Conservation (phyloP, 2,329 filamentous ascomycete species). For the Botrytis paeoniae region DNA sequence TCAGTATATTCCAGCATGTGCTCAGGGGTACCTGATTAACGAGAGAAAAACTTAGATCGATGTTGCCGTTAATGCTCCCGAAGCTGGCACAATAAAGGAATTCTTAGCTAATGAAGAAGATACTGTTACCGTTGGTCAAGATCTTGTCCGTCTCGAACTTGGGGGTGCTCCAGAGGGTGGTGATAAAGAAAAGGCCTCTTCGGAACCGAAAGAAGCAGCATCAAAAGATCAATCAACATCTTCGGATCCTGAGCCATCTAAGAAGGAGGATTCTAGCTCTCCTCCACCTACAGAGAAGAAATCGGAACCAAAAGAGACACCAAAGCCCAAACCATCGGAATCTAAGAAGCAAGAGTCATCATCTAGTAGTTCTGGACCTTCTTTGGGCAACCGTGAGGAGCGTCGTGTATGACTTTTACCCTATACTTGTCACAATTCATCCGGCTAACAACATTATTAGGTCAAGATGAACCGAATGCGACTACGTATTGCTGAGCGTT, state of each 20-base stretch:
- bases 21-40: neutral
- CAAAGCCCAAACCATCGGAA: slow-evolving; percentile 41
- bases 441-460: slow-evolving; percentile 44
- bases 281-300: slow-evolving; percentile 44
- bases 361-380: slow-evolving; percentile 35
- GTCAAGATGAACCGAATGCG: slow-evolving; percentile 99
- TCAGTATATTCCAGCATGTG: slow-evolving; percentile 40
- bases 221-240: slow-evolving; percentile 55
- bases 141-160: slow-evolving; percentile 81
- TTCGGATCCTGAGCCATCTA: slow-evolving; percentile 41
- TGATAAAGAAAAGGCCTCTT: slow-evolving; percentile 48
- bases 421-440: neutral
- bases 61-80: slow-evolving; percentile 90
- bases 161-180: slow-evolving; percentile 61
- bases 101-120: slow-evolving; percentile 91
- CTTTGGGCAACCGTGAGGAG: slow-evolving; percentile 77
- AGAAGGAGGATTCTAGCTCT: slow-evolving; percentile 41
- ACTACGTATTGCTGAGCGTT: slow-evolving; percentile 89
- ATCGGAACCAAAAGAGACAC: slow-evolving; percentile 40
- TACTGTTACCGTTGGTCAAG: slow-evolving; percentile 91
- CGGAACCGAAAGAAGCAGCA: slow-evolving; percentile 58
- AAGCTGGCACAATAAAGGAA: slow-evolving; percentile 88
- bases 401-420: slow-evolving; percentile 63
- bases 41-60: slow-evolving; percentile 66
- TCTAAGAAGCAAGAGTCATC: slow-evolving; percentile 38